A percentile compares a stretch with the other conserved stretches of the same genome.
Evolutionary conservation across 768 basidiomycete species (phyloP).

Genomic region (Leucogyrophana mollusca): DNA sequence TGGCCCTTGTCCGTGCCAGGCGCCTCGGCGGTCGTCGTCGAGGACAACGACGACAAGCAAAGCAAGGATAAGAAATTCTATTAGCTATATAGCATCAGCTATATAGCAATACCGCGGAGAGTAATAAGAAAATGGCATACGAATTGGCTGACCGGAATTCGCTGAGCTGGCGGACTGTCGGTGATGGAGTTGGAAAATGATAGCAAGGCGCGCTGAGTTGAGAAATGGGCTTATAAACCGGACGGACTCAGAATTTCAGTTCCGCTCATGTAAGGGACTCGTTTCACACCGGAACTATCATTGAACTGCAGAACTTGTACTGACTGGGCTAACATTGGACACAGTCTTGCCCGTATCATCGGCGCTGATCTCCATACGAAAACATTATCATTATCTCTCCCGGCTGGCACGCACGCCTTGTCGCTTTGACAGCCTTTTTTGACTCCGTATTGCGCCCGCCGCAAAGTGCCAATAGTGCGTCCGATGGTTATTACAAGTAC

Average conservation of each 20-base stretch:
- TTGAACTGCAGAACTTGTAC: neutral
- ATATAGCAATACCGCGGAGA: conserved; percentile 8
- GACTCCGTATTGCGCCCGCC: too few relatives aligned
- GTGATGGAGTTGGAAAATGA: conserved; percentile 20
- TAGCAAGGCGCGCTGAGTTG: conserved; percentile 28
- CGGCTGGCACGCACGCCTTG: too few relatives aligned
- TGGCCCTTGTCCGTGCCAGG: conserved; percentile 10
- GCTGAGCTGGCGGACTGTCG: conserved; percentile 37
- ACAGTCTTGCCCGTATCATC: too few relatives aligned
- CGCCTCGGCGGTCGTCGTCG: conserved; percentile 13
- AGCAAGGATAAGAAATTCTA: too few relatives aligned
- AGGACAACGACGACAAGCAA: conserved; percentile 9
- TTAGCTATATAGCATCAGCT: neutral
- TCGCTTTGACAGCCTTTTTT: too few relatives aligned
- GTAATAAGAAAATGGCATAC: conserved; percentile 26
- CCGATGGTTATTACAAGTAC: too few relatives aligned
- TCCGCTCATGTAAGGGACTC: too few relatives aligned
- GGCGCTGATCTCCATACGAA: too few relatives aligned
- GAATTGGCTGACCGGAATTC: conserved; percentile 10
- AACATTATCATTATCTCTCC: too few relatives aligned
- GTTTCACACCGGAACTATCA: neutral
- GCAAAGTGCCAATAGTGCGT: too few relatives aligned
- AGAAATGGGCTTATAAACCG: conserved; percentile 2
- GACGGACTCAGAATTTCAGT: conserved; percentile 1
- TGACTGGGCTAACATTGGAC: neutral